phyloP scores from a whole-genome alignment of 2,329 filamentous ascomycete genomes.

The Monilinia fructigena region DNA sequence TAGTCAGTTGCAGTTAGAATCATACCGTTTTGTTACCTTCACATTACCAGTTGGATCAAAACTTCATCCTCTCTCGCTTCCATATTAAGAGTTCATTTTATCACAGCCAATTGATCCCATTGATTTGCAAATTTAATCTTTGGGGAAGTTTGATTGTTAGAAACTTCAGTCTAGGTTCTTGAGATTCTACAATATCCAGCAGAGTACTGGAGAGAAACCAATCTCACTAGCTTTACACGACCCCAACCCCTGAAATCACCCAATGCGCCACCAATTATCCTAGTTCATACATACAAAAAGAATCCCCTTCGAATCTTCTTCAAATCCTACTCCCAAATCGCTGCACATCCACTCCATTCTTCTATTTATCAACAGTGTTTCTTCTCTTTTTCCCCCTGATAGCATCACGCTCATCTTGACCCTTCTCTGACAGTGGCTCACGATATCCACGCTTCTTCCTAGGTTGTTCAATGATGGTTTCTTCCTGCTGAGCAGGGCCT shows the following conservation, averaged over 20 bases:
- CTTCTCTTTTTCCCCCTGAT: background rate
- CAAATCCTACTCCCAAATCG: background rate
- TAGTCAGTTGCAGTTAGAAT: too few relatives aligned
- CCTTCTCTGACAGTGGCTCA: background rate
- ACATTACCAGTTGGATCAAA: too few relatives aligned
- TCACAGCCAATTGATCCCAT: background rate
- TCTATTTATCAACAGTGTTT: background rate
- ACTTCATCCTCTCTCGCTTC: too few relatives aligned
- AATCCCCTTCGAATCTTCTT: background rate
- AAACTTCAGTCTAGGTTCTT: background rate
- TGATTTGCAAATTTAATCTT: background rate
- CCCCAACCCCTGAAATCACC: background rate
- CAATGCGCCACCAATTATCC: too few relatives aligned
- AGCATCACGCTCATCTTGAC: background rate
- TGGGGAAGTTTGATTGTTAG: background rate
- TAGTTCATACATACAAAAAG: background rate
- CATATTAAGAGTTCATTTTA: too few relatives aligned
- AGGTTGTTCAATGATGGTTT: background rate
- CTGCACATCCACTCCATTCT: background rate
- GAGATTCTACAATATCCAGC: background rate
- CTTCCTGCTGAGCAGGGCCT: background rate
- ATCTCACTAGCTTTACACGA: background rate
- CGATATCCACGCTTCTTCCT: constrained; percentile 1
- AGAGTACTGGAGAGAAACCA: background rate
- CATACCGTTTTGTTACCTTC: too few relatives aligned